A percentile compares a stretch with the other conserved stretches of the same genome.
Evolutionary conservation across 2,329 filamentous ascomycete genomes (phyloP).

Genomic region (Xylaria sp.): DNA sequence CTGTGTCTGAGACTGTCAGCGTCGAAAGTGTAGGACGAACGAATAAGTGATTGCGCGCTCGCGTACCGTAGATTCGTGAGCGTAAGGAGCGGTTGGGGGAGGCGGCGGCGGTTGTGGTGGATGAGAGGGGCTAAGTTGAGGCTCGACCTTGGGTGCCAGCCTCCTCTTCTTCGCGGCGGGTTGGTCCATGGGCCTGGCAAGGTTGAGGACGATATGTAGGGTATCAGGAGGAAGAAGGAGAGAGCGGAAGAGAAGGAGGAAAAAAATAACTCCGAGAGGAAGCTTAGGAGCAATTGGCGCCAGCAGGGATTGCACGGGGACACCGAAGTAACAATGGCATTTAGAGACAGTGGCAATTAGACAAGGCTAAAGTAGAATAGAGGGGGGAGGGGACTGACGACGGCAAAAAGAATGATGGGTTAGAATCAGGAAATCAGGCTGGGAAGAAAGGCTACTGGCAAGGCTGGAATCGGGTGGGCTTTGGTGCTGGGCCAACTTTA

Average conservation of each 20-base stretch:
- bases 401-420: conserved; percentile 1
- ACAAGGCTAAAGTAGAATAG: conserved; percentile 14
- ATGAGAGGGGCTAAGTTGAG: conserved; percentile 40
- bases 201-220: neutral
- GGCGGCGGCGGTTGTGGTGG: conserved; percentile 33
- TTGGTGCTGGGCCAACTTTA: conserved; percentile 11
- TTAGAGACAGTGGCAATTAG: conserved; percentile 14
- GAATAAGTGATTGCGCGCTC: conserved; percentile 16
- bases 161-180: conserved; percentile 49
- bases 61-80: conserved; percentile 39
- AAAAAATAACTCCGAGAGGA: neutral
- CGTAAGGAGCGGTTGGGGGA: conserved; percentile 28
- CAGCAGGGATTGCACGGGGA: conserved; percentile 1
- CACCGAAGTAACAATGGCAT: conserved; percentile 14
- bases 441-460: conserved; percentile 33
- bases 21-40: conserved; percentile 12
- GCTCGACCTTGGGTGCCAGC: conserved; percentile 45
- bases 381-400: conserved; percentile 10
- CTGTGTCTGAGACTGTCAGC: conserved; percentile 30
- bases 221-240: neutral
- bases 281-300: conserved; percentile 23
- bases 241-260: neutral
- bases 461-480: conserved; percentile 31
- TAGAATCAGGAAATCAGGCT: conserved; percentile 30
- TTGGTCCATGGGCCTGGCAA: conserved; percentile 39